A percentile compares a stretch with the other conserved stretches of the same genome.
Evolutionary conservation across 177 flowering plant genomes (phyloP).

Genomic region (Vitis hybrid): DNA sequence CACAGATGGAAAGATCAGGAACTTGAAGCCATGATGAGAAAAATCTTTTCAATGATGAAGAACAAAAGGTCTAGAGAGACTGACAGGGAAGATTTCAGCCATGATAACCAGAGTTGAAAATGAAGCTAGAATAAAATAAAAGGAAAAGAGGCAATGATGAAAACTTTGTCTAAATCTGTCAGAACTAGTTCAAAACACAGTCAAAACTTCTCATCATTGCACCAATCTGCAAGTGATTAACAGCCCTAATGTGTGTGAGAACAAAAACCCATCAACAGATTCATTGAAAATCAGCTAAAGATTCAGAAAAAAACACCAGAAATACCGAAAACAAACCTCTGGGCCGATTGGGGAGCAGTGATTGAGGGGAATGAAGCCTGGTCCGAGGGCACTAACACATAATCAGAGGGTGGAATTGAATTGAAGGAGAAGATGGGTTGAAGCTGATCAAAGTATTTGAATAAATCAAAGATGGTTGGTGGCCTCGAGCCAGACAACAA

Average conservation of each 20-base stretch:
- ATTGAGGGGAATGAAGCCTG: constrained; percentile 68
- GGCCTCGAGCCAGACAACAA: constrained; percentile 52
- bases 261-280: neutral
- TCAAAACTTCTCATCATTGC: constrained; percentile 24
- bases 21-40: constrained; percentile 13
- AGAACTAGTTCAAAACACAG: neutral
- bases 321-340: too few species aligned
- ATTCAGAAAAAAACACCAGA: too few species aligned
- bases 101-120: constrained; percentile 10
- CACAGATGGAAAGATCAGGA: constrained; percentile 14
- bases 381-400: constrained; percentile 35
- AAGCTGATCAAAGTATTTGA: neutral
- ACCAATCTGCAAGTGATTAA: constrained; percentile 21
- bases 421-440: neutral
- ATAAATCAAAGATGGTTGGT: neutral
- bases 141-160: constrained; percentile 8
- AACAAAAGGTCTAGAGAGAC: neutral
- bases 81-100: constrained; percentile 5
- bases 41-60: constrained; percentile 14
- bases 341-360: constrained; percentile 18
- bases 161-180: neutral
- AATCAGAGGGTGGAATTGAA: neutral
- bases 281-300: neutral
- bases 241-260: neutral
- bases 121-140: neutral